Base-by-base conservation (phyloP, 805 yeast genomes). In the Novakomyces olei region DNA sequence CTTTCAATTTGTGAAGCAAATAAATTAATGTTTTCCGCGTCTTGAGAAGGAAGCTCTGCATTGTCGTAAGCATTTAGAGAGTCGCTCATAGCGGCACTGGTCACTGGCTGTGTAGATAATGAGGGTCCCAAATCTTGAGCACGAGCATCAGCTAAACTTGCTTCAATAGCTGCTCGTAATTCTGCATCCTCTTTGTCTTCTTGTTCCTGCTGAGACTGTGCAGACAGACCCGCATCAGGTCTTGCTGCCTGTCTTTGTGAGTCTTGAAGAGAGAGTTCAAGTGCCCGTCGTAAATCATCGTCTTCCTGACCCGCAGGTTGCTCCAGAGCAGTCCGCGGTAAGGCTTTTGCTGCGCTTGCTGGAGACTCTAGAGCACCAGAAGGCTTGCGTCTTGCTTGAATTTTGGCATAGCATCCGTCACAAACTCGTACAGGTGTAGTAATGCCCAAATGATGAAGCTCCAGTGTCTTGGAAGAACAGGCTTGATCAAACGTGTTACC, bases 401-500 rank as follows among this genome's bases (percentile, higher is more conserved):
- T n/a, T n/a, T n/a, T 36, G 32, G 65, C 72, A 47, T 63, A 67
- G 50, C 98, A 88, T 37, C 75, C 74, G 44, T 81, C 95, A 54
- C 98, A 88, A 0, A 85, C 95, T 35, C 98, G 63, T 1, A 85
- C 96, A 0, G 91, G 79, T 34, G 75, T 79, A 40, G 68, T 67
- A 26, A 88, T 79, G 0, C 98, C 98, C 32, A 79, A 60, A 29
- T 74, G 72, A 0, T 91, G 85, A 35, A 88, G 57, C 6, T 83
- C 72, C 22, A 71, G 58, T 31, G 51, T 59, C 41, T 77, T 68
- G 2, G 73, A 57, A n/a, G 95, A 79, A 51, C 91, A 92, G 4
- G 67, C 63, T 41, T 77, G 83, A 51, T 92, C 72, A 47, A 65
- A 85, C 0, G 80, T 93, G 3, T 95, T 95, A 16, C 98, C 98